These are phyloP conservation scores for Debaryomyces fabryi DNA, from an alignment of 1,139 yeast genomes.

Conservation along the genomic window DNA sequence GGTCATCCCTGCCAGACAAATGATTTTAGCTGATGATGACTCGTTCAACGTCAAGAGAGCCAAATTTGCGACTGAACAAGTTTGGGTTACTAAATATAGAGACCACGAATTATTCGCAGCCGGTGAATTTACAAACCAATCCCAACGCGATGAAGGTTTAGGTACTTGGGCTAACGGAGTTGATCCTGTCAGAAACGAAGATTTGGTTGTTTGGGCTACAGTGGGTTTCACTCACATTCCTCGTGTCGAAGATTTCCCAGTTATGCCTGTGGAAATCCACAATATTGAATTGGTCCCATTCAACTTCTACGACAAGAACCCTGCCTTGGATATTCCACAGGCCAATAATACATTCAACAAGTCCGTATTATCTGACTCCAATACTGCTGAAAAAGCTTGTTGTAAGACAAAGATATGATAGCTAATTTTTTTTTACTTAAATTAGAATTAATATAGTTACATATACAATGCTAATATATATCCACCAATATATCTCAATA, in stretches of 20 bases:
- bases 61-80: constrained; percentile 69
- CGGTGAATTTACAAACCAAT: constrained; percentile 80
- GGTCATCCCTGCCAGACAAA: constrained; percentile 74
- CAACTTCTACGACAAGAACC: constrained; percentile 81
- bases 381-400: constrained; percentile 35
- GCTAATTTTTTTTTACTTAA: not conserved
- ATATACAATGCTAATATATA: not conserved
- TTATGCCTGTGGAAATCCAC: constrained; percentile 83
- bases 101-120: constrained; percentile 74
- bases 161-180: constrained; percentile 68
- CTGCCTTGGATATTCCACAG: constrained; percentile 82
- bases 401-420: constrained; percentile 41
- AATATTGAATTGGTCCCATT: constrained; percentile 70
- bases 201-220: constrained; percentile 85
- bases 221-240: constrained; percentile 87
- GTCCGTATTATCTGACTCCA: constrained; percentile 46
- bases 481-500: not conserved
- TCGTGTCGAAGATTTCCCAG: constrained; percentile 90
- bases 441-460: not conserved
- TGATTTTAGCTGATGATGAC: constrained; percentile 67
- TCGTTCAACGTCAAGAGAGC: constrained; percentile 70
- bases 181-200: constrained; percentile 77
- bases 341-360: constrained; percentile 73
- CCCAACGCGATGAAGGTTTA: constrained; percentile 63
- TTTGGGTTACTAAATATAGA: constrained; percentile 75